phyloP scores from a whole-genome alignment of 371 early-diverging fungal genomes.

The Mucor saturninus region DNA sequence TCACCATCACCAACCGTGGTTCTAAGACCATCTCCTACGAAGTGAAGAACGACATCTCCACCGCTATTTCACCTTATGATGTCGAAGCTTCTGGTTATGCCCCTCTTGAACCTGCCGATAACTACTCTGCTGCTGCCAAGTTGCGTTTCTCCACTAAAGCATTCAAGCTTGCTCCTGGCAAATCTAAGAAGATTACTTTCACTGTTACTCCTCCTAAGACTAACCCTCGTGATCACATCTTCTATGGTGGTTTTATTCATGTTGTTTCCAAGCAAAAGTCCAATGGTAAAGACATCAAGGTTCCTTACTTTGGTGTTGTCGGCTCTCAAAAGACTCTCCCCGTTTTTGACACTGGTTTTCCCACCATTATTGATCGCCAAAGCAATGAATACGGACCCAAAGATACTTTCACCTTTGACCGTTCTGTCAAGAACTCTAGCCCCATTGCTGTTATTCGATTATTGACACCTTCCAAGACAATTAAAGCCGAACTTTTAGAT shows the following conservation, averaged over 20 bases:
- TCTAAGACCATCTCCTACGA: constrained; percentile 53
- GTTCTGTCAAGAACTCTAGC: constrained; percentile 14
- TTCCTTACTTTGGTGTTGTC: constrained; percentile 63
- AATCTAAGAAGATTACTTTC: constrained; percentile 46
- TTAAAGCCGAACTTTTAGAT: constrained; percentile 34
- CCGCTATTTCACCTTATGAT: constrained; percentile 50
- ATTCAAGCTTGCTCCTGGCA: constrained; percentile 48
- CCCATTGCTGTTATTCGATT: constrained; percentile 37
- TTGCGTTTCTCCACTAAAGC: constrained; percentile 38
- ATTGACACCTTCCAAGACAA: constrained; percentile 29
- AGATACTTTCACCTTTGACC: constrained; percentile 33
- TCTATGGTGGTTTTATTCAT: constrained; percentile 44
- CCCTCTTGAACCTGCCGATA: constrained; percentile 32
- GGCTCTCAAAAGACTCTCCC: constrained; percentile 50
- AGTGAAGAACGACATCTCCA: constrained; percentile 41
- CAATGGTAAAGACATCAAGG: constrained; percentile 31
- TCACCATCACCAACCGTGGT: constrained; percentile 65
- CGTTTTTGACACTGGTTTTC: constrained; percentile 29
- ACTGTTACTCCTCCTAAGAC: constrained; percentile 52
- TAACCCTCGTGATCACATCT: constrained; percentile 37
- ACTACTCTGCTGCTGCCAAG: constrained; percentile 34
- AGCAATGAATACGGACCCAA: constrained; percentile 18
- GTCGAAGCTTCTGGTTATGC: constrained; percentile 28
- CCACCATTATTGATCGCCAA: constrained; percentile 17
- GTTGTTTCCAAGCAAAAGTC: constrained; percentile 25